Evolutionary conservation across 345 rosid species (phyloP).

Genomic region (Pistacia integerrima): DNA sequence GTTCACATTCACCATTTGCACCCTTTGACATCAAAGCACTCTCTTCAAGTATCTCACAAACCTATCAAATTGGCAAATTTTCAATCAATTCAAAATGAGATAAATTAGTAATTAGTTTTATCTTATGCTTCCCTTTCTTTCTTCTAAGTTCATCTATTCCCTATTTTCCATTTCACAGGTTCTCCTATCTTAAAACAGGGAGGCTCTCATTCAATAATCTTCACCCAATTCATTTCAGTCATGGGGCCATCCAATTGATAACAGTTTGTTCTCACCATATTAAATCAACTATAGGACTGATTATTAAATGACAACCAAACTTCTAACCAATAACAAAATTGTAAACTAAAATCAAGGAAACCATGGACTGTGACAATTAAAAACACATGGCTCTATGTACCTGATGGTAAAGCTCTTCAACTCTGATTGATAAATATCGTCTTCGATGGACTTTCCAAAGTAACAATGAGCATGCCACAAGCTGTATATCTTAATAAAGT

Average conservation of each 20-base stretch:
- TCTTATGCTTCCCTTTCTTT: neutral
- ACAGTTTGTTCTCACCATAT: neutral
- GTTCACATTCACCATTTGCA: conserved; percentile 50
- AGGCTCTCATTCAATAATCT: neutral
- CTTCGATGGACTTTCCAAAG: conserved; percentile 45
- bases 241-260: conserved; percentile 5
- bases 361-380: neutral
- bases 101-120: neutral
- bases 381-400: conserved; percentile 30
- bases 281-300: neutral
- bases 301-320: neutral
- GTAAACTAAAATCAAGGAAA: neutral
- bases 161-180: neutral
- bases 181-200: neutral
- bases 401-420: conserved; percentile 72
- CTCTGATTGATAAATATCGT: conserved; percentile 51
- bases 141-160: neutral
- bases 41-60: conserved; percentile 88
- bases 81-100: neutral
- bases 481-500: conserved; percentile 66
- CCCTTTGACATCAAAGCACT: conserved; percentile 64
- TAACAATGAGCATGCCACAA: conserved; percentile 46
- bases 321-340: neutral
- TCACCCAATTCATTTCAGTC: neutral
- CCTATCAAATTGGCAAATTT: conserved; percentile 40